A percentile compares a stretch with the other conserved stretches of the same genome.
phyloP scores from a whole-genome alignment of 2,329 filamentous ascomycete species.

The Colletotrichum sp. region DNA sequence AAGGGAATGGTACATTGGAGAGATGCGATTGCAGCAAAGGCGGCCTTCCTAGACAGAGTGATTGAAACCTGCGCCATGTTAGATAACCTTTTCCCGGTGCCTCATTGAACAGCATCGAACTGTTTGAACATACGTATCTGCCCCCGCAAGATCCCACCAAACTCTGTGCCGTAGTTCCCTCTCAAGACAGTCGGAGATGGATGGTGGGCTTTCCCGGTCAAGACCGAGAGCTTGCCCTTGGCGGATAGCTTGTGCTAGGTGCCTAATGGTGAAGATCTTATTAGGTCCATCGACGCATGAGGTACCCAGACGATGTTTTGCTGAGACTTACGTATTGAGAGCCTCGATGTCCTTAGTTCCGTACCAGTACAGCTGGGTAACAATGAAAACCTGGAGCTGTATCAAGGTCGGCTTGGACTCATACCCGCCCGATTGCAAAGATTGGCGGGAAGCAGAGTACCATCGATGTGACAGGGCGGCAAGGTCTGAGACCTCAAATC shows the following conservation, averaged over 20 bases:
- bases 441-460: constrained; percentile 32
- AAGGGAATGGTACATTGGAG: not conserved
- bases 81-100: not conserved
- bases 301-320: too few relatives aligned
- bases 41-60: not conserved
- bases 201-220: not conserved
- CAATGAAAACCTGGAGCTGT: constrained; percentile 19
- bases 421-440: constrained; percentile 30
- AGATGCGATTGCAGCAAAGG: not conserved
- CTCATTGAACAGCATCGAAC: too few relatives aligned
- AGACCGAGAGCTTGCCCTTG: not conserved
- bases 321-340: constrained; percentile 32
- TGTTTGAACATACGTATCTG: not conserved
- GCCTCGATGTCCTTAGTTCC: constrained; percentile 33
- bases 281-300: not conserved
- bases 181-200: not conserved
- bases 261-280: not conserved
- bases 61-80: not conserved
- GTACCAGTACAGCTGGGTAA: constrained; percentile 33
- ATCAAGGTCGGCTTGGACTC: constrained; percentile 29
- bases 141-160: not conserved
- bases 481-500: constrained; percentile 24
- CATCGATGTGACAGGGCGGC: constrained; percentile 26
- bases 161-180: not conserved
- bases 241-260: not conserved